Evolutionary conservation across 2,329 filamentous ascomycete genomes (phyloP).

Genomic region (Escovopsis sp.): DNA sequence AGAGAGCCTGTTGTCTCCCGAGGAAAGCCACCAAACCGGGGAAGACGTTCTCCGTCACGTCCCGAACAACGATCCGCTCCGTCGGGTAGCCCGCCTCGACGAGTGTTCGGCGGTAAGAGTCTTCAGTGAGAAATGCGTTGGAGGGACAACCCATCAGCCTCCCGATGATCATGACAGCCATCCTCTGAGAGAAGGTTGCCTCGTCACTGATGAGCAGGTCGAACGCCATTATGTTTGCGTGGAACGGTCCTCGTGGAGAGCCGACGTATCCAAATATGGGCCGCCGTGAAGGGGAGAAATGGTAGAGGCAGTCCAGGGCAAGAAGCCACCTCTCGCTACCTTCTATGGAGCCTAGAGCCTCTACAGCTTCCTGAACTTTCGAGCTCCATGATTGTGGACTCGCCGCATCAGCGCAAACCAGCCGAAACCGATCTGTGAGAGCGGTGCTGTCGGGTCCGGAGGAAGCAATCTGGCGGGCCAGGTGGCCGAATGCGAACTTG

Average conservation of each 20-base stretch:
- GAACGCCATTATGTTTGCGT: conserved; percentile 39
- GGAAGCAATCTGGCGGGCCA: conserved; percentile 8
- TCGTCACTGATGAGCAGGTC: conserved; percentile 30
- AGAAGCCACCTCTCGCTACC: conserved; percentile 32
- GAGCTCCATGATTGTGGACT: conserved; percentile 27
- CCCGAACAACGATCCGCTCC: conserved; percentile 26
- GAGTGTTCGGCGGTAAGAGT: conserved; percentile 30
- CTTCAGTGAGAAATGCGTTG: conserved; percentile 31
- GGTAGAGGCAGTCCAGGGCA: conserved; percentile 41
- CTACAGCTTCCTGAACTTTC: conserved; percentile 10
- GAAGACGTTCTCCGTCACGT: conserved; percentile 40
- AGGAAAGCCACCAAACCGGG: conserved; percentile 31
- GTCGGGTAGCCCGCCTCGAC: conserved; percentile 31
- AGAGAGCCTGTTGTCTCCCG: conserved; percentile 16
- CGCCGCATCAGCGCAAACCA: conserved; percentile 37
- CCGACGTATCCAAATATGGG: conserved; percentile 30
- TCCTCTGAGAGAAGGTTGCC: conserved; percentile 14
- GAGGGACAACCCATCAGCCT: conserved; percentile 33
- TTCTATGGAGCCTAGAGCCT: neutral
- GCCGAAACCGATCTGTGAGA: conserved; percentile 13
- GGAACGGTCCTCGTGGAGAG: conserved; percentile 24
- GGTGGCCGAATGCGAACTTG: conserved; percentile 18
- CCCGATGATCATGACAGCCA: conserved; percentile 28
- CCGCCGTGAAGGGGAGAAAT: conserved; percentile 37
- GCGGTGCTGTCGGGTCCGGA: neutral